A percentile compares a stretch with the other conserved stretches of the same genome.
Evolutionary conservation across 768 basidiomycete genomes (phyloP).

Genomic region (Lactarius evosmus): DNA sequence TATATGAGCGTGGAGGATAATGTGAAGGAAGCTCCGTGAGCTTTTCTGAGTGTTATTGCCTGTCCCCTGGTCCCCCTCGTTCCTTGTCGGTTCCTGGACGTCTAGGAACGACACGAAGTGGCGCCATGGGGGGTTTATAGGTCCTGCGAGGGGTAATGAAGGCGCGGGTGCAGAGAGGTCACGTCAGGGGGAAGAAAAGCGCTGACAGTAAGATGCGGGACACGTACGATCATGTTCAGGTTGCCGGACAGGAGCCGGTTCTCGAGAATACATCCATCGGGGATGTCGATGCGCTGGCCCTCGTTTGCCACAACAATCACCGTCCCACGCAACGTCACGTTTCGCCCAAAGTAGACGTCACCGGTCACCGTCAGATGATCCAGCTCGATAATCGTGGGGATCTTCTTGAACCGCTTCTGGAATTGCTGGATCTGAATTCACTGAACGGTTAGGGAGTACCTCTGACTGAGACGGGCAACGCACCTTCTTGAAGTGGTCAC

Average conservation of each 20-base stretch:
- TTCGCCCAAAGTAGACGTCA: slow-evolving; percentile 64
- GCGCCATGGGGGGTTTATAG: slow-evolving; percentile 10
- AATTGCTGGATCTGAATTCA: slow-evolving; percentile 49
- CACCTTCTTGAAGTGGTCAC: slow-evolving; percentile 75
- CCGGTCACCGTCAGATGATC: slow-evolving; percentile 74
- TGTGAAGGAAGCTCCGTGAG: neutral
- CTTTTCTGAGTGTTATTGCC: neutral
- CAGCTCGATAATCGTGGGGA: slow-evolving; percentile 67
- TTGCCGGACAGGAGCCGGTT: slow-evolving; percentile 69
- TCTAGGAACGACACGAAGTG: neutral
- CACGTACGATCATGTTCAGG: slow-evolving; percentile 64
- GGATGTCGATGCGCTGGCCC: slow-evolving; percentile 55
- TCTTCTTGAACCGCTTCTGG: slow-evolving; percentile 74
- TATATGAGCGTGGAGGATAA: neutral
- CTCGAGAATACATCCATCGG: slow-evolving; percentile 55
- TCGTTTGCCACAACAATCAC: slow-evolving; percentile 62
- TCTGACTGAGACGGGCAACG: slow-evolving; percentile 1
- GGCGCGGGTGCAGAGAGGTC: neutral
- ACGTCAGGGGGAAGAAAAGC: neutral
- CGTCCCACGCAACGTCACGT: slow-evolving; percentile 61
- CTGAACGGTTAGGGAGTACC: neutral
- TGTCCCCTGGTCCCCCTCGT: neutral
- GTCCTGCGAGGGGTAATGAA: slow-evolving; percentile 4
- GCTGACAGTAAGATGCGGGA: neutral
- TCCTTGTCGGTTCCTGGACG: slow-evolving; percentile 1